Conservation (phyloP, 257 asterid genomes). For the Nemophila menziesii region DNA sequence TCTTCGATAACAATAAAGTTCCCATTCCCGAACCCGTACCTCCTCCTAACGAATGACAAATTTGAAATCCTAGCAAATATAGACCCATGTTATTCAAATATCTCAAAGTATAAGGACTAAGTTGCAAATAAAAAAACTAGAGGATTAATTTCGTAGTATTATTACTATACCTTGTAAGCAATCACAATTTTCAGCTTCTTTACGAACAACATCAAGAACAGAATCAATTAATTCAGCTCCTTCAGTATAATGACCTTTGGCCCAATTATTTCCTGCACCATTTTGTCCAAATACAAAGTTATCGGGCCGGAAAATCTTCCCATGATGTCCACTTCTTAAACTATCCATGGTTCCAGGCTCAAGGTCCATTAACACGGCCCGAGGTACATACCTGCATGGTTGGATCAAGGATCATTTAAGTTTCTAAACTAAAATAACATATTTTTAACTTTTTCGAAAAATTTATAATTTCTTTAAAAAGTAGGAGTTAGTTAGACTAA, state of each 20-base stretch:
- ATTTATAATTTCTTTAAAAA: too few relatives aligned
- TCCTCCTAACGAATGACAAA: constrained; percentile 69
- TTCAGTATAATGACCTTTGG: constrained; percentile 68
- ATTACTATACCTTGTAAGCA: constrained; percentile 62
- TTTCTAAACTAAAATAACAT: too few relatives aligned
- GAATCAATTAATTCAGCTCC: constrained; percentile 67
- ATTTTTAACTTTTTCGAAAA: too few relatives aligned
- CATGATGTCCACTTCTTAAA: constrained; percentile 49
- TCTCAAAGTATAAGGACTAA: background rate
- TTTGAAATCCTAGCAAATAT: constrained; percentile 38
- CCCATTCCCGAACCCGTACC: constrained; percentile 83
- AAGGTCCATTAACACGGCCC: constrained; percentile 67
- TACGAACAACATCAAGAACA: constrained; percentile 66
- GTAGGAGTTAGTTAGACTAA: too few relatives aligned
- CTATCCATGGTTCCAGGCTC: constrained; percentile 77
- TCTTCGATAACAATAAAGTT: constrained; percentile 53
- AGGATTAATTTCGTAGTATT: background rate
- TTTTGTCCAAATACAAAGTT: constrained; percentile 64
- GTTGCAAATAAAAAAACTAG: background rate
- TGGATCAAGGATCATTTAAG: too few relatives aligned
- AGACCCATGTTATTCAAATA: too few relatives aligned
- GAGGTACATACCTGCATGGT: constrained; percentile 60
- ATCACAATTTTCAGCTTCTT: constrained; percentile 67
- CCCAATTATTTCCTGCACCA: constrained; percentile 73
- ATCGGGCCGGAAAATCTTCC: constrained; percentile 55